Evolutionary conservation across 306 rosid species (phyloP), one percentile per base, ranked within the genome.

Genomic region (Senna tora): DNA sequence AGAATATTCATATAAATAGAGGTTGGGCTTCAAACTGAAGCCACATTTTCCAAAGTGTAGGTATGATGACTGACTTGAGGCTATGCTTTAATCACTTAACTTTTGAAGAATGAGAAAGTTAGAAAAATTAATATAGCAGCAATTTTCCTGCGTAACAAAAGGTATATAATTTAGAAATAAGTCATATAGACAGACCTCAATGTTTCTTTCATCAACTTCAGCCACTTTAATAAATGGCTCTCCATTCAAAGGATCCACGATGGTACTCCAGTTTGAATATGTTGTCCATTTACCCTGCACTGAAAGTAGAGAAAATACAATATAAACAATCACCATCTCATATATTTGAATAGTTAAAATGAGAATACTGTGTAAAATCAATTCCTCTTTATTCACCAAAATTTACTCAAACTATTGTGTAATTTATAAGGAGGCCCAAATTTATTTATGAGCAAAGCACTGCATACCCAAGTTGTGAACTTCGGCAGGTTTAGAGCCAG

Each of bases 271-370:
- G 69, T 71, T 74, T 17, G 89, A 72, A 54, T 97, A 78, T 74
- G 82, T 79, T 30, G 74, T 71, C 98, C 98, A 94, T 84, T 91
- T 91, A 74, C 98, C 98, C 82, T 91, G 90, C 84, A 94, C 98
- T 94, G 81, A 81, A 84, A 75, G 81, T 68, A 64, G 75, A 75
- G 14, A 70, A 17, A 71, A 78, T 11, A 53, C 58, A 80, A 28
- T 69, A 36, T 63, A 70, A 74, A 64, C 54, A 73, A 73, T 47
- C 53, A n/a, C 28, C 47, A 45, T 38, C 11, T 33, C 20, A 34
- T 10, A 56, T 46, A 72, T 53, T 69, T 62, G 50, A 63, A 55
- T 63, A 45, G 62, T 34, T 45, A n/a, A 25, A 57, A 65, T n/a
- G n/a, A 39, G 41, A 46, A n/a, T n/a, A n/a, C n/a, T n/a, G n/a